phyloP scores from a whole-genome alignment of 164 flowering plant species.

The Dillenia turbinata region DNA sequence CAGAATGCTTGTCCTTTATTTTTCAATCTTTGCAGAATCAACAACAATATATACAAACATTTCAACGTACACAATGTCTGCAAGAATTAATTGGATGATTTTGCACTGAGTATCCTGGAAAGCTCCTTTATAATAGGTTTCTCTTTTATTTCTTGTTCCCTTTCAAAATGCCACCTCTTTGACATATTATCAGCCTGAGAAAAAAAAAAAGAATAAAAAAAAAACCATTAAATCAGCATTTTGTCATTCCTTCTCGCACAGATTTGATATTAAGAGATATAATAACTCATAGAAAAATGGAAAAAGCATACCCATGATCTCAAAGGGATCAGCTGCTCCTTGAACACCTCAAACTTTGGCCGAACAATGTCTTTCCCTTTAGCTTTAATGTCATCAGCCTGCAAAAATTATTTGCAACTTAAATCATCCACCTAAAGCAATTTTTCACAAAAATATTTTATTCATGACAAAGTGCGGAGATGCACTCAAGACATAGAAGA shows the following conservation, averaged over 20 bases:
- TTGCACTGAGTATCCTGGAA: slow-evolving; percentile 50
- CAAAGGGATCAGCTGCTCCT: slow-evolving; percentile 52
- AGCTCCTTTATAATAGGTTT: slow-evolving; percentile 65
- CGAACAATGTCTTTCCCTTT: slow-evolving; percentile 61
- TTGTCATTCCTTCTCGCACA: background rate
- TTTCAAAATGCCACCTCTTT: slow-evolving; percentile 58
- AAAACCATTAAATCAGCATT: background rate
- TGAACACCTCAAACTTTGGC: slow-evolving; percentile 49
- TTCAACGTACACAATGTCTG: background rate
- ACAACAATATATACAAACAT: background rate
- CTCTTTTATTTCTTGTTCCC: slow-evolving; percentile 45
- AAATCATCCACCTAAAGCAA: background rate
- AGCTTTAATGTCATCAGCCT: slow-evolving; percentile 56
- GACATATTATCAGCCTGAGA: slow-evolving; percentile 58
- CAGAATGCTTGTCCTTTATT: too few relatives aligned
- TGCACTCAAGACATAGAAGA: too few relatives aligned
- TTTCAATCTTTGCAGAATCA: too few relatives aligned
- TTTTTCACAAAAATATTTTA: background rate
- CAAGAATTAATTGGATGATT: slow-evolving; percentile 29
- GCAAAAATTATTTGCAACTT: slow-evolving; percentile 4
- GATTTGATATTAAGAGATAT: too few relatives aligned
- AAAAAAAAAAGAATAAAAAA: background rate
- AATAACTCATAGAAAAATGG: too few relatives aligned
- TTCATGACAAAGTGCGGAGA: too few relatives aligned
- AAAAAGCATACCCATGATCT: slow-evolving; percentile 55